Evolutionary conservation across 2,329 filamentous ascomycete species (phyloP), one percentile per base, ranked within the genome.

Genomic region (Daldinia sp.): DNA sequence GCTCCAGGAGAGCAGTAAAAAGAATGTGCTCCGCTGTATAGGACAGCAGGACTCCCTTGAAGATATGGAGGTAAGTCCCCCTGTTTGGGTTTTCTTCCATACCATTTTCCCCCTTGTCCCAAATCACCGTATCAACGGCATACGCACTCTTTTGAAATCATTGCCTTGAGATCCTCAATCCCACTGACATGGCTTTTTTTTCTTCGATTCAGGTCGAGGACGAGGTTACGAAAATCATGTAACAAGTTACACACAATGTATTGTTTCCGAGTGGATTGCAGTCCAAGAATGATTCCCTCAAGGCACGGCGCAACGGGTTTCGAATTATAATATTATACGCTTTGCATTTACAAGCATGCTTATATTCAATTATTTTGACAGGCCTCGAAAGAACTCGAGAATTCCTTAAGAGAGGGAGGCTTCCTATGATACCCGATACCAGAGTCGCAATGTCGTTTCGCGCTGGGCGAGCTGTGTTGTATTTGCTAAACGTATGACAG

Each of bases 1-100:
- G 79, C 88, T 99, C 81, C 95, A 99, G 79, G 95, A 99, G 81
- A 98, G 93, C 79, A 98, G 94, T 79, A 99, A 98, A 83, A 99
- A 99, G 88, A 98, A 98, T 75, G 93, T 99, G 37, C 81, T 99
- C 68, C 85, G 95, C 66, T 97, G 94, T 75, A 99, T 99, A 76
- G 92, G 92, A 59, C 95, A 98, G 76, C 94, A 99, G 79, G 95
- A 99, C 79, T 96, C 94, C 63, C 84, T 99, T 58, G 95, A 99
- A 81, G 95, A 99, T 76, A 97, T 98, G 90, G 95, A 99, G 93
- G 95, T 99, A 80, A 88, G 92, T 89, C 68, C 51, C 51, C 35
- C 64, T 57, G 64, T 29, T 30, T 3, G 56, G 61, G 37, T 39
- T 64, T 49, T 57, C 30, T 15, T 60, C 55, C 19, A 43, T 58